Evolutionary conservation across 2,329 filamentous ascomycete species (phyloP), one percentile per base, ranked within the genome.

Genomic region (Beauveria varroae): DNA sequence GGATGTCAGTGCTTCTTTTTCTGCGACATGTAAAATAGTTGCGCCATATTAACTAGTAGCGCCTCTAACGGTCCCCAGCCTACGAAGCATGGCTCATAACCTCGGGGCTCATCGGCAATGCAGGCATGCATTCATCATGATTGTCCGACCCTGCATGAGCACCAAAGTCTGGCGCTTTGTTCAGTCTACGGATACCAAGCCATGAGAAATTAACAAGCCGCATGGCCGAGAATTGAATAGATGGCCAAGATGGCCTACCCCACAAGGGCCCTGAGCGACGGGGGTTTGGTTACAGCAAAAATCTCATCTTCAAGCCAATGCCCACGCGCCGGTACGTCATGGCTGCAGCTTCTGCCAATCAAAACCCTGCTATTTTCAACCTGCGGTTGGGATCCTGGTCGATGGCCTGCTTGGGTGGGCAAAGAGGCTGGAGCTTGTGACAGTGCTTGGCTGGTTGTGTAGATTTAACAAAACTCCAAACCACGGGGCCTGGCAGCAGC

Each of bases 281-380:
- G 57, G 47, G 34, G 12, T 5, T 37, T 37, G 52, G 34, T 41
- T 22, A 56, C 51, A 55, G 59, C 55, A 58, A 59, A 62, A 62
- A 62, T 62, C 60, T 58, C 54, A 62, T 62, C 60, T 62, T 3
- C 55, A 54, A 52, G 44, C 50, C 30, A 12, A 12, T 60, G 18
- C 34, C 47, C 46, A 44, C 28, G 41, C 41, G 26, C 26, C 18
- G n/a, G 24, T 52, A 62, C 55, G 54, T 58, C 60, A 62, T 62
- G 54, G 55, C 60, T 44, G 44, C 44, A 47, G 22, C 22, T 18
- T 9, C 47, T 54, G 30, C 60, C 54, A 62, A 62, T 62, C 60
- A 62, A 18, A 26, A 37, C n/a, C 24, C 30, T 30, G 37, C 30
- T 41, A 62, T 58, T 62, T 37, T 56, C 50, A 62, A 52, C 10